These are phyloP conservation scores for Rhinocladiella mackenziei DNA, from an alignment of 2,329 filamentous ascomycete genomes.

Conservation along the genomic window DNA sequence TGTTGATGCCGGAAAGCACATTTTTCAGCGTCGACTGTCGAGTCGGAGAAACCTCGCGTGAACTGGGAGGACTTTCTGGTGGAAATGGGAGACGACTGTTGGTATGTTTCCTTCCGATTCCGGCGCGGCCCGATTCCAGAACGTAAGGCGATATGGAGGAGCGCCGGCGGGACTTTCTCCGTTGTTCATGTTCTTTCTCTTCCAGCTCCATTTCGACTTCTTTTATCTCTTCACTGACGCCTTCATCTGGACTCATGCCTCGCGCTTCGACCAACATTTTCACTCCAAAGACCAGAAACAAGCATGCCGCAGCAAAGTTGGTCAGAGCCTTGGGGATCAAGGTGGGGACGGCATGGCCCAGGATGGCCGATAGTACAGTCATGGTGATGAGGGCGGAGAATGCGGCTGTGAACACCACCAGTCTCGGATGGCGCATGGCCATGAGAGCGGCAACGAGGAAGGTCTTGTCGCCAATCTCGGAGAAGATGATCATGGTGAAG, in stretches of 20 bases:
- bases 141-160: slow-evolving; percentile 70
- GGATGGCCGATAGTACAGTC: slow-evolving; percentile 87
- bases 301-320: slow-evolving; percentile 73
- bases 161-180: slow-evolving; percentile 55
- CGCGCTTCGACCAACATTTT: slow-evolving; percentile 82
- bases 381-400: slow-evolving; percentile 86
- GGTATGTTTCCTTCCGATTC: slow-evolving; percentile 60
- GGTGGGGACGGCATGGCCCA: slow-evolving; percentile 87
- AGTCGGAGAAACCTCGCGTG: slow-evolving; percentile 54
- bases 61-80: slow-evolving; percentile 70
- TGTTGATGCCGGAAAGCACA: slow-evolving; percentile 65
- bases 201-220: slow-evolving; percentile 93
- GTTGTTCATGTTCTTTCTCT: slow-evolving; percentile 78
- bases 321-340: slow-evolving; percentile 88
- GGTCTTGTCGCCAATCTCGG: slow-evolving; percentile 96
- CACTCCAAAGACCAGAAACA: slow-evolving; percentile 87
- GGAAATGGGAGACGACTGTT: slow-evolving; percentile 75
- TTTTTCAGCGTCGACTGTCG: slow-evolving; percentile 45
- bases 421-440: slow-evolving; percentile 95
- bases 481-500: slow-evolving; percentile 95
- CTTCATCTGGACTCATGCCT: slow-evolving; percentile 82
- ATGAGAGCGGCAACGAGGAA: slow-evolving; percentile 96
- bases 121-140: slow-evolving; percentile 72
- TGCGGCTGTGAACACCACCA: slow-evolving; percentile 93
- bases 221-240: slow-evolving; percentile 94